phyloP scores from a whole-genome alignment of 2,329 filamentous ascomycete species.

The Colletotrichum viniferum region DNA sequence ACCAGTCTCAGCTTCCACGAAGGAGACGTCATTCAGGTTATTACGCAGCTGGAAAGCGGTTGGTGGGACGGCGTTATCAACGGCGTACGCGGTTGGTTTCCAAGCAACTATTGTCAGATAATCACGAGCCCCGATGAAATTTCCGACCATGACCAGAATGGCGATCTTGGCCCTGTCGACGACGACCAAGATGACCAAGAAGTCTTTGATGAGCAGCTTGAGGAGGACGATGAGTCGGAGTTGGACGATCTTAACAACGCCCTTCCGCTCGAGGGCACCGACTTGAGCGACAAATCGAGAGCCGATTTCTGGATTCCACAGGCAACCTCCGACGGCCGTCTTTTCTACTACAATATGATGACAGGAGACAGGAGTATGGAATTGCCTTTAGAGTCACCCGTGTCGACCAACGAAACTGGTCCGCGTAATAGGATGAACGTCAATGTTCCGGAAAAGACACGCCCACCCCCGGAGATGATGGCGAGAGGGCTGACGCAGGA shows the following conservation, averaged over 20 bases:
- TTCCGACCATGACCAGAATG: conserved; percentile 63
- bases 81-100: conserved; percentile 96
- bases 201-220: conserved; percentile 69
- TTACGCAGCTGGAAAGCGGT: conserved; percentile 91
- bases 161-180: conserved; percentile 56
- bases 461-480: conserved; percentile 90
- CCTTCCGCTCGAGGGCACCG: conserved; percentile 72
- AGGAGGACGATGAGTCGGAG: conserved; percentile 70
- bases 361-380: conserved; percentile 96
- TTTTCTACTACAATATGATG: conserved; percentile 99
- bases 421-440: conserved; percentile 90
- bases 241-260: conserved; percentile 59
- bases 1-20: conserved; percentile 97
- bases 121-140: conserved; percentile 79
- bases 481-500: conserved; percentile 80
- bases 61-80: conserved; percentile 99
- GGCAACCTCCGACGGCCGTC: conserved; percentile 86
- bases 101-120: conserved; percentile 96
- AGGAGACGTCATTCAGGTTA: conserved; percentile 97
- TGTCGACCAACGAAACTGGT: conserved; percentile 78
- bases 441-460: conserved; percentile 85
- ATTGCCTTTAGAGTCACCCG: conserved; percentile 88
- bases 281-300: conserved; percentile 72
- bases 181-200: conserved; percentile 70
- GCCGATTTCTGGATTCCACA: conserved; percentile 99